These are phyloP conservation scores for Firmiana major DNA, from an alignment of 345 rosid species.

Conservation along the genomic window DNA sequence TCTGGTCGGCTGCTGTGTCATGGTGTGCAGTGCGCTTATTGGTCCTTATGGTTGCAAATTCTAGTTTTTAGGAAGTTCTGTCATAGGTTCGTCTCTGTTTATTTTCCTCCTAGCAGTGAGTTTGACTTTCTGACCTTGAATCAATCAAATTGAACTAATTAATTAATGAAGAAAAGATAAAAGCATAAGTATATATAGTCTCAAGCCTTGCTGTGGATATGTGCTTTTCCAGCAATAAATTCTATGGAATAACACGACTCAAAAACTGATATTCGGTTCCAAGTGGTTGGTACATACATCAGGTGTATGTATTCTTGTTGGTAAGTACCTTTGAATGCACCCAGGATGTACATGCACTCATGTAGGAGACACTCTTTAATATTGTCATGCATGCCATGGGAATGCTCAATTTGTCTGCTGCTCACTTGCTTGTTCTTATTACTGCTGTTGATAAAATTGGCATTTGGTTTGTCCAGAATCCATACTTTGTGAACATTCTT, in stretches of 20 bases:
- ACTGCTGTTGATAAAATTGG: not conserved
- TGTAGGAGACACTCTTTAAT: not conserved
- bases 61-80: not conserved
- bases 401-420: not conserved
- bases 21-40: not conserved
- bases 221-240: not conserved
- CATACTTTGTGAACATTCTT: slow-evolving; percentile 83
- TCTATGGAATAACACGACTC: not conserved
- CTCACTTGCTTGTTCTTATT: not conserved
- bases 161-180: not conserved
- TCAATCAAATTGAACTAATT: not conserved
- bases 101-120: not conserved
- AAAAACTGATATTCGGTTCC: not conserved
- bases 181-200: not conserved
- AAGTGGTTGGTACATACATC: not conserved
- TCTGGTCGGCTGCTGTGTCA: not conserved
- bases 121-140: not conserved
- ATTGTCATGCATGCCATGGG: not conserved
- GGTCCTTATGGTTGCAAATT: not conserved
- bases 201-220: not conserved
- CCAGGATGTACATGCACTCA: not conserved
- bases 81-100: not conserved
- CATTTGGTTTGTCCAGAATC: slow-evolving; percentile 52
- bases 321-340: not conserved
- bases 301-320: not conserved